Evolutionary conservation across 1,284 basidiomycete genomes (phyloP), one percentile per base, ranked within the genome.

Genomic region (Phenoliferia sp.): DNA sequence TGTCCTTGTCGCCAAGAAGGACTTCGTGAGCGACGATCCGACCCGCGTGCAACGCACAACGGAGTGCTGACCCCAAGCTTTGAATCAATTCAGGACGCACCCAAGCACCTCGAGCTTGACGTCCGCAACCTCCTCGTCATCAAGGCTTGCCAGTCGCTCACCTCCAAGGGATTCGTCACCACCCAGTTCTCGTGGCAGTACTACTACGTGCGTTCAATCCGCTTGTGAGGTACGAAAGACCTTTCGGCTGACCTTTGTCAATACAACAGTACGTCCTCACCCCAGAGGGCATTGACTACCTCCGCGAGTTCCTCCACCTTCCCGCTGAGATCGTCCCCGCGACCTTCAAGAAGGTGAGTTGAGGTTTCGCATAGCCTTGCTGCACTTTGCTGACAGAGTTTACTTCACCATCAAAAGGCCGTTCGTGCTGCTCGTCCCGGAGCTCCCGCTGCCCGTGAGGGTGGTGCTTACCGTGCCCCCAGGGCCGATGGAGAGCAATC

Each of bases 1-100:
- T 79, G 96, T 98, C 74, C 85, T 98, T 80, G 95, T 99, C 80
- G 95, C 95, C 78, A 94, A 96, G 85, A 99, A 99, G 85, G 94
- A 99, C 83, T 98, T 9, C 48, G 48, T 52, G 48, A 6, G 48
- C 28, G 22, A 26, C 48, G 22, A 19, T 6, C 5, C 9, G 22
- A 22, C 48, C 48, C 22, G 22, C 39, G 39, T 22, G 15, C 39
- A 44, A 22, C 39, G 15, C 22, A 22, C 22, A 26, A 5, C 17
- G 48, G 48, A 52, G 7, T 26, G 48, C 48, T 52, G 48, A 52
- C 48, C 48, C 17, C 28, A 5, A 19, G 7, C 9, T 26, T 26
- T 19, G 17, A 71, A n/a, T n/a, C n/a, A n/a, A 52, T 22, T 7
- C 48, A 52, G 48, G 48, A 97, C 80, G 90, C 92, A 69, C 90